phyloP scores from a whole-genome alignment of 345 rosid genomes.

The Reutealis trisperma region DNA sequence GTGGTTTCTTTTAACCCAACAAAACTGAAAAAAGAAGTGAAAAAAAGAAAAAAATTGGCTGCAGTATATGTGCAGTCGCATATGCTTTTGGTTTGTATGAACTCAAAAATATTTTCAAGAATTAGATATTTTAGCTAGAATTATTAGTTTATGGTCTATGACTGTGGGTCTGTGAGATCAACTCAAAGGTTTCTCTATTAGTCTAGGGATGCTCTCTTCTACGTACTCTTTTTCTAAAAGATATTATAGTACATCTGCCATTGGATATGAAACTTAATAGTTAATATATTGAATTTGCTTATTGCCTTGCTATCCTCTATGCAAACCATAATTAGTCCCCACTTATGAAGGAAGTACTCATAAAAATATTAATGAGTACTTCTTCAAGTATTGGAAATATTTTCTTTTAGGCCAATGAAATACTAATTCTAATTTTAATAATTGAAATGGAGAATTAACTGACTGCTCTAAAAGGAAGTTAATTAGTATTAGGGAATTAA shows the following conservation, averaged over 20 bases:
- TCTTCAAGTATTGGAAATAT: not conserved
- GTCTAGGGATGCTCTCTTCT: too few species aligned
- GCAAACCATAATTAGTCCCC: not conserved
- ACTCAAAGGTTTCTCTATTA: too few species aligned
- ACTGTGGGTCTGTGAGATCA: too few species aligned
- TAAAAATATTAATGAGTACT: conserved; percentile 4
- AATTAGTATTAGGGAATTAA: too few species aligned
- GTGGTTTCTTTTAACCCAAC: conserved; percentile 5
- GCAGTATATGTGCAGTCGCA: not conserved
- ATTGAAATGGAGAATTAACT: too few species aligned
- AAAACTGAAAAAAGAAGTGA: conserved; percentile 10
- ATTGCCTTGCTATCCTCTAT: not conserved
- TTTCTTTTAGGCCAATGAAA: not conserved
- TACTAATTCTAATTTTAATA: too few species aligned
- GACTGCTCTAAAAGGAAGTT: too few species aligned
- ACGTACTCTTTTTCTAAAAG: too few species aligned
- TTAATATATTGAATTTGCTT: too few species aligned
- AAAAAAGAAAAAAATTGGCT: not conserved
- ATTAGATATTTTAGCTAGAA: not conserved
- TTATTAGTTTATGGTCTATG: too few species aligned
- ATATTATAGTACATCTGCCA: not conserved
- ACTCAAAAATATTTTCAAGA: not conserved
- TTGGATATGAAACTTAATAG: not conserved
- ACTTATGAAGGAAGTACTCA: conserved; percentile 5
- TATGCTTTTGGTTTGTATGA: conserved; percentile 7